Base-by-base conservation (phyloP, 345 rosid species). In the Streptanthus diversifolius region DNA sequence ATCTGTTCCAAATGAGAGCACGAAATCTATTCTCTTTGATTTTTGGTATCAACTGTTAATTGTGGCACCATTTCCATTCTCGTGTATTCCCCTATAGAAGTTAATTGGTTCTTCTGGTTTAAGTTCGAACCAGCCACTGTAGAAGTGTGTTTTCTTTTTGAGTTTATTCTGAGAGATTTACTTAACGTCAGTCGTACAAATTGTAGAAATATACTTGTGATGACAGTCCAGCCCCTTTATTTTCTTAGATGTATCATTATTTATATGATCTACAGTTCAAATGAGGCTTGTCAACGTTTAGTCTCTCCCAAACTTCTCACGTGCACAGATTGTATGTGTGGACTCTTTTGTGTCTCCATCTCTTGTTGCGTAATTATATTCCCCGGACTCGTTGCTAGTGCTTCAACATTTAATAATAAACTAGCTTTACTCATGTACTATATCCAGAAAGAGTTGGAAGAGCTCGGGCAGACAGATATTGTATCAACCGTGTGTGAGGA, bases 391-490 rank as follows among this genome's bases (percentile, higher is more conserved):
- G 7, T 68, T 60, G 39, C 48, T 10, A 13, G 45, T 40, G 68
- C 53, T 39, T 4, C 24, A 13, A 22, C 32, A 25, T 29, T 12
- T 47, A 22, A 3, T 36, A 35, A 2, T 63, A 27, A 47, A 17
- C 8, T 12, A 13, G 19, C 33, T 57, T 18, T n/a, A 1, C 4
- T 54, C n/a, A 21, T 32, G 15, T 56, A 48, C 44, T 76, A 61
- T 71, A 25, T 71, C 27, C 83, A 89, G 96, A 72, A 78, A 41
- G 90, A 89, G 80, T 64, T 89, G 85, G 83, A 81, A 29, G 85
- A 81, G 76, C 82, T 89, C 6, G 88, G 81, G 61, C 57, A 37
- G 30, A 72, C 85, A 5, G 84, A 75, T 47, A 80, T 62, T 21
- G 78, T 82, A 25, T 84, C 90, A 33, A 67, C 82, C 30, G 73